phyloP scores from a whole-genome alignment of 2,329 filamentous ascomycete genomes.

The Colletotrichum sp. region DNA sequence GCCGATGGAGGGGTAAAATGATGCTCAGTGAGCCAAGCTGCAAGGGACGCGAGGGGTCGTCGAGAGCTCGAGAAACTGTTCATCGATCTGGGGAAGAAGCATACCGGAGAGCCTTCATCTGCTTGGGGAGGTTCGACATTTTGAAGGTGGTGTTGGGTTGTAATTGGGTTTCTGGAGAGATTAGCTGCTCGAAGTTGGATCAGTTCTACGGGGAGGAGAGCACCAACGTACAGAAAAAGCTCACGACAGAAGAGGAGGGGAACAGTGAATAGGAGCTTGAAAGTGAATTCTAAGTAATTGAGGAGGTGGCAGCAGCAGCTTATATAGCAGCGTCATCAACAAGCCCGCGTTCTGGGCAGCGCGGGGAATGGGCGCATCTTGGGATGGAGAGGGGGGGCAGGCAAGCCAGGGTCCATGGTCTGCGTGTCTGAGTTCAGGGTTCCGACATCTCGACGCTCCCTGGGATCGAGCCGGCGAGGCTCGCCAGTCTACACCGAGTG shows the following conservation, averaged over 20 bases:
- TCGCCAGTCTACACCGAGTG: not conserved
- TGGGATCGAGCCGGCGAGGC: not conserved
- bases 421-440: slow-evolving; percentile 19
- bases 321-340: slow-evolving; percentile 1
- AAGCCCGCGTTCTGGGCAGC: not conserved
- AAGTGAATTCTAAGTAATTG: no score
- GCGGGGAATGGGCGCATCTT: slow-evolving; percentile 12
- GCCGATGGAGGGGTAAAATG: slow-evolving; percentile 14
- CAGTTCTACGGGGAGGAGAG: not conserved
- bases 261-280: not conserved
- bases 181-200: not conserved
- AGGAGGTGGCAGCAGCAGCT: not conserved
- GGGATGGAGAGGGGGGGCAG: not conserved
- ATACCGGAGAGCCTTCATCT: slow-evolving; percentile 68
- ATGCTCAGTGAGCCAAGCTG: not conserved
- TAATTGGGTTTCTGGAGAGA: not conserved
- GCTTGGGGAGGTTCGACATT: slow-evolving; percentile 51
- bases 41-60: not conserved
- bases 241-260: not conserved
- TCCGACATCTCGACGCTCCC: slow-evolving; percentile 7
- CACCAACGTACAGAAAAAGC: not conserved
- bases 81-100: slow-evolving; percentile 24
- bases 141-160: slow-evolving; percentile 21
- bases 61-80: not conserved
- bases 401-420: not conserved